phyloP scores from a whole-genome alignment of 1,284 basidiomycete genomes.

The Cryptococcus jaspeensis region DNA sequence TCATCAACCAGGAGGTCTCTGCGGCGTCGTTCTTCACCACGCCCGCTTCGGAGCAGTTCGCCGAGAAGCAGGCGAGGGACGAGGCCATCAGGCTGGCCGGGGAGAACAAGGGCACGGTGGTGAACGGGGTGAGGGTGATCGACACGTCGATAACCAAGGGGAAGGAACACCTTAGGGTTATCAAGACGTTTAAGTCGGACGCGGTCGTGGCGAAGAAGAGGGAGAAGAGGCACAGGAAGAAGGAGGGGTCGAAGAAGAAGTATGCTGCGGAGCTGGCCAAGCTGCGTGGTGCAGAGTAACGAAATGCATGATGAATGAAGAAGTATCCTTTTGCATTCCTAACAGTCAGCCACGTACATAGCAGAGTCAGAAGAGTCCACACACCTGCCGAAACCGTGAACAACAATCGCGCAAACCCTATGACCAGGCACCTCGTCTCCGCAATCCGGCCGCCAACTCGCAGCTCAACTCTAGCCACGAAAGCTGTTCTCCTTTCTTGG shows the following conservation, averaged over 20 bases:
- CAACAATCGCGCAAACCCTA: too few species aligned
- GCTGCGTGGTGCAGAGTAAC: background rate
- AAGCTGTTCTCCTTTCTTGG: background rate
- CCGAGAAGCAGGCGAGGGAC: constrained; percentile 15
- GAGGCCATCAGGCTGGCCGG: constrained; percentile 1
- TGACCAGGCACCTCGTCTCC: too few species aligned
- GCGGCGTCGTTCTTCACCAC: constrained; percentile 16
- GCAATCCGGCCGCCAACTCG: too few species aligned
- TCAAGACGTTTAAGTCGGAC: background rate
- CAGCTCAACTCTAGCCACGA: too few species aligned
- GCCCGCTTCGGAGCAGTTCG: constrained; percentile 16
- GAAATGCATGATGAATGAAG: background rate
- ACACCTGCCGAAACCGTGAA: too few species aligned
- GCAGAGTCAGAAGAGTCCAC: too few species aligned
- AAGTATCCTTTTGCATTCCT: too few species aligned
- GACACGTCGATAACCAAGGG: constrained; percentile 13
- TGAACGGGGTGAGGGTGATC: constrained; percentile 14
- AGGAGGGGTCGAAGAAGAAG: constrained; percentile 5
- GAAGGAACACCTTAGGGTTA: too few species aligned
- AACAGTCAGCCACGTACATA: too few species aligned
- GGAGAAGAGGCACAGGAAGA: constrained; percentile 16
- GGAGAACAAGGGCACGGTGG: constrained; percentile 6
- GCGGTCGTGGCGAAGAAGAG: constrained; percentile 9
- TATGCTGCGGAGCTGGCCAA: background rate
- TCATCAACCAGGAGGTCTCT: constrained; percentile 13